Evolutionary conservation across 306 rosid genomes (phyloP).

Genomic region (Lathyrus tuberosus): DNA sequence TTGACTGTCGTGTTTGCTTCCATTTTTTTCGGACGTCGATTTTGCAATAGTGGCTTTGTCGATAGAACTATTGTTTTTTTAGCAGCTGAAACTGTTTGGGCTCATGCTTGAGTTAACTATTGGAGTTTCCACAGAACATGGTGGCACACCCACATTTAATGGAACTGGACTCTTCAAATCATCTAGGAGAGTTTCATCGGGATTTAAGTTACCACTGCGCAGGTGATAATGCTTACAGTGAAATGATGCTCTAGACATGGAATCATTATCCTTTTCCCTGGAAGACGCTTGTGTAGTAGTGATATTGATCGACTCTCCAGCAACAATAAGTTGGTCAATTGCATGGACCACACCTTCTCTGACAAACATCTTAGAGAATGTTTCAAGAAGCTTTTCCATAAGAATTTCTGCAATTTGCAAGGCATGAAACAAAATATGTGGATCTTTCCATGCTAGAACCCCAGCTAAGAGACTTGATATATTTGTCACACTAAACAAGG

Average conservation of each 20-base stretch:
- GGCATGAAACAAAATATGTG: constrained; percentile 85
- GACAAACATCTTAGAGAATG: constrained; percentile 84
- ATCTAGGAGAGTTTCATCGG: constrained; percentile 72
- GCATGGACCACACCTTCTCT: constrained; percentile 99
- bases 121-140: constrained; percentile 73
- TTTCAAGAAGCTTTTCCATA: constrained; percentile 93
- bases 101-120: constrained; percentile 70
- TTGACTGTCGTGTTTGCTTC: no score
- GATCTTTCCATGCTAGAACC: constrained; percentile 97
- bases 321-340: constrained; percentile 86
- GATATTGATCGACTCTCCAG: constrained; percentile 56
- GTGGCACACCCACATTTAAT: constrained; percentile 70
- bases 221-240: constrained; percentile 87
- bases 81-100: constrained; percentile 72
- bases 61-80: no score
- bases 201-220: constrained; percentile 67
- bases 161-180: constrained; percentile 67
- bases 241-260: constrained; percentile 65
- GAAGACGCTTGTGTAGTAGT: constrained; percentile 59
- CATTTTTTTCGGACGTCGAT: no score
- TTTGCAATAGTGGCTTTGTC: no score
- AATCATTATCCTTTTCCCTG: constrained; percentile 72
- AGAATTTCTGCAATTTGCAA: constrained; percentile 97
- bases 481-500: constrained; percentile 77
- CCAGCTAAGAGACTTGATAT: constrained; percentile 97